Evolutionary conservation across 2,329 filamentous ascomycete genomes (phyloP).

Genomic region (Tolypocladium inflatum): DNA sequence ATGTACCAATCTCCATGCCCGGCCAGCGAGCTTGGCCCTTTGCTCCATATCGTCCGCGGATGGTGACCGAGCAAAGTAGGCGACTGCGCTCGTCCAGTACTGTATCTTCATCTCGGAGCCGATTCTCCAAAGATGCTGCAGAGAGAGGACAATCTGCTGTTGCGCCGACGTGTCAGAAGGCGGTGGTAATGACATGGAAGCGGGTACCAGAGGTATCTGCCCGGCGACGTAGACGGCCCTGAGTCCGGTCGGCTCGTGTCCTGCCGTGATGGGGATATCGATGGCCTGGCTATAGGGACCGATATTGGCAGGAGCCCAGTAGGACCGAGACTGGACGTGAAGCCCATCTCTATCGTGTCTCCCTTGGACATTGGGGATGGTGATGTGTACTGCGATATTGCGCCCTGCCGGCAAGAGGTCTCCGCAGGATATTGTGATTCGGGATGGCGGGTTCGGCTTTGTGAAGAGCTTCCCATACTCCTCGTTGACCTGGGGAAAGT

Average conservation of each 20-base stretch:
- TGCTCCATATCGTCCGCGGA: slow-evolving; percentile 16
- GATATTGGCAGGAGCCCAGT: slow-evolving; percentile 98
- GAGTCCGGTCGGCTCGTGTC: slow-evolving; percentile 10
- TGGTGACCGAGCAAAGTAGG: slow-evolving; percentile 50
- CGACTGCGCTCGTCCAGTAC: slow-evolving; percentile 68
- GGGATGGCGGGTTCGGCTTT: slow-evolving; percentile 71
- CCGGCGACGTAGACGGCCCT: slow-evolving; percentile 63
- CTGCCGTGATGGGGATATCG: slow-evolving; percentile 28
- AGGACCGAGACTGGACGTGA: slow-evolving; percentile 87
- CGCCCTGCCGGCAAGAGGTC: slow-evolving; percentile 48
- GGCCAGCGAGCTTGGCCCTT: slow-evolving; percentile 32
- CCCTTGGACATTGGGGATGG: slow-evolving; percentile 22
- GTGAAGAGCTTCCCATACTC: slow-evolving; percentile 69
- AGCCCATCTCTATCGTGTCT: slow-evolving; percentile 46
- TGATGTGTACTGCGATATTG: slow-evolving; percentile 51
- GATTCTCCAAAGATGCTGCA: slow-evolving; percentile 88
- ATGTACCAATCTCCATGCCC: slow-evolving; percentile 40
- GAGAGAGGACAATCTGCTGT: slow-evolving; percentile 57
- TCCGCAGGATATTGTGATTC: slow-evolving; percentile 76
- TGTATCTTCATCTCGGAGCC: slow-evolving; percentile 60
- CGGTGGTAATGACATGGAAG: slow-evolving; percentile 57
- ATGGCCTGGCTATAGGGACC: slow-evolving; percentile 93
- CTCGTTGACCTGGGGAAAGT: slow-evolving; percentile 67
- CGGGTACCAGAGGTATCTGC: slow-evolving; percentile 81
- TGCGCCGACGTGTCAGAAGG: slow-evolving; percentile 29